phyloP scores from a whole-genome alignment of 768 basidiomycete genomes.

The Pisolithus marmoratus region DNA sequence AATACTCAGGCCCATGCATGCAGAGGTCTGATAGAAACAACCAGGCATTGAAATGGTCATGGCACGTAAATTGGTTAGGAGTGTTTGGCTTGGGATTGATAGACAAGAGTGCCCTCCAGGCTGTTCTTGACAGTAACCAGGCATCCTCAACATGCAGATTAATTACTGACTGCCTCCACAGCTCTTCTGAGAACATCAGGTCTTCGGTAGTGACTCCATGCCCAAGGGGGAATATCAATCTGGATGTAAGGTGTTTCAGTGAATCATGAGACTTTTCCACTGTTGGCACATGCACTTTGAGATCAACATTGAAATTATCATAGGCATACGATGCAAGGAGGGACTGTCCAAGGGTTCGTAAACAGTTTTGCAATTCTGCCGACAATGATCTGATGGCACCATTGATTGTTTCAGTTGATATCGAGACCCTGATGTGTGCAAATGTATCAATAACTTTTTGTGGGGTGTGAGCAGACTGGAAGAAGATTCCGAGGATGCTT shows the following conservation, averaged over 20 bases:
- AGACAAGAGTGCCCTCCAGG: too few species aligned
- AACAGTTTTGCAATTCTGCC: conserved; percentile 8
- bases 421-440: conserved; percentile 25
- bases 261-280: conserved; percentile 21
- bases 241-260: conserved; percentile 22
- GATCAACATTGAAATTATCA: conserved; percentile 39
- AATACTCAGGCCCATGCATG: too few species aligned
- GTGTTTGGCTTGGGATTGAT: too few species aligned
- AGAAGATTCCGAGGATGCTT: conserved; percentile 9
- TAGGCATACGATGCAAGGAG: conserved; percentile 28
- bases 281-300: conserved; percentile 27
- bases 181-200: conserved; percentile 26
- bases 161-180: conserved; percentile 27
- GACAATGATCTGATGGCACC: conserved; percentile 24
- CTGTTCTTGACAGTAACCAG: too few species aligned
- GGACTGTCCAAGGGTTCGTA: conserved; percentile 19
- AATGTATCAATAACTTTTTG: conserved; percentile 26
- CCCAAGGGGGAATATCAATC: conserved; percentile 14
- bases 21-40: too few species aligned
- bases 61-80: too few species aligned
- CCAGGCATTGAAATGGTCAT: too few species aligned
- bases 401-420: conserved; percentile 24
- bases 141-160: conserved; percentile 10
- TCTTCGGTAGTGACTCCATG: conserved; percentile 19
- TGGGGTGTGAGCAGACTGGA: conserved; percentile 22